Evolutionary conservation across 768 basidiomycete species (phyloP), one percentile per base, ranked within the genome.

Genomic region (Termitomyces sp.): DNA sequence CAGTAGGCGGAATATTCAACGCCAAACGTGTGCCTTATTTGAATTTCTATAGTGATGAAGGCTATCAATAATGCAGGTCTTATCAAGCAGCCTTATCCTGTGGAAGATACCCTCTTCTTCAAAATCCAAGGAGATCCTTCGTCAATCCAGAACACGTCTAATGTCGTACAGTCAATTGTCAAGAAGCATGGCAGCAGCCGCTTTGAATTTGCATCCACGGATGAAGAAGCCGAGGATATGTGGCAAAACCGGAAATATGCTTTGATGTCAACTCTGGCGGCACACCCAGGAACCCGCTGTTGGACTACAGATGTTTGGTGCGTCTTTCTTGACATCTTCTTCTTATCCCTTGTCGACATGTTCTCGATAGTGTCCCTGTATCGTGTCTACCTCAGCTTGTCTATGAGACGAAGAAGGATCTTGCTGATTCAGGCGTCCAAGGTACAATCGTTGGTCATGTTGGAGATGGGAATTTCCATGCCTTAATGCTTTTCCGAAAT

Each of bases 271-370:
- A 86, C 85, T 24, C 63, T 93, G 60, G 83, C 82, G 3, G 75
- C 84, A 3, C 67, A 82, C 52, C 87, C 88, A 14, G 90, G 83
- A 10, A 72, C 75, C 18, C 82, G 81, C 43, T 84, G 83, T 59
- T 94, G 91, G 92, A 88, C 86, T 24, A 96, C 94, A 0, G 93
- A 94, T 70, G 93, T 94, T 30, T 95, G 94, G 91, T 91, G 70
- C 57, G 75, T 69, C 18, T 16, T 30, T 47, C 35, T 14, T 53
- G 51, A 56, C 38, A 26, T 13, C 20, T 22, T 28, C 3, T 45
- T 28, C 46, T 51, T 36, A 5, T 7, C 16, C 43, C 10, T 43
- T 33, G 22, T 35, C 41, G 20, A 56, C 46, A 26, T 20, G 20
- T 44, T 3, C 10, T 20, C 43, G 9, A 11, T 54, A 87, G 85